phyloP scores from a whole-genome alignment of 2,329 filamentous ascomycete genomes.

The Canariomyces notabilis region DNA sequence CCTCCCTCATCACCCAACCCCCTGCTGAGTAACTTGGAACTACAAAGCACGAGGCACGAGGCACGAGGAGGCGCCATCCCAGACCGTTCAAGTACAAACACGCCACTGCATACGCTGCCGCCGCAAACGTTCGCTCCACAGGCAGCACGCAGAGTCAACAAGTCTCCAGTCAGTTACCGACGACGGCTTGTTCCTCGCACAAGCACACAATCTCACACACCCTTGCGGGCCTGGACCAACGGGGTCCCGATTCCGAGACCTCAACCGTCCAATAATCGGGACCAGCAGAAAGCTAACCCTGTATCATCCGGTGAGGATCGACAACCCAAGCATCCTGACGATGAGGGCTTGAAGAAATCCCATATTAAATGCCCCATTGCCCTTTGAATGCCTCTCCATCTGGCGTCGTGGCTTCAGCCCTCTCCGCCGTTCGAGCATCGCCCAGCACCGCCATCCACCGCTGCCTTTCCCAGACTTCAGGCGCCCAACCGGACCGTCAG shows the following conservation, averaged over 20 bases:
- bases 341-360: not conserved
- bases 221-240: conserved; percentile 13
- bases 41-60: conserved; percentile 18
- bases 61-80: conserved; percentile 15
- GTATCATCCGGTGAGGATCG: conserved; percentile 38
- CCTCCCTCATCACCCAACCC: conserved; percentile 1
- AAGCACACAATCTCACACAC: not conserved
- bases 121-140: not conserved
- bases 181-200: conserved; percentile 16
- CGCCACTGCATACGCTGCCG: too few relatives aligned
- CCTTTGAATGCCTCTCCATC: conserved; percentile 6
- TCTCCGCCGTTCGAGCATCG: conserved; percentile 1
- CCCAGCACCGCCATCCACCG: not conserved
- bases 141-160: not conserved
- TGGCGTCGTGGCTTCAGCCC: conserved; percentile 17
- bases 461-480: not conserved
- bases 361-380: conserved; percentile 6
- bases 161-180: not conserved
- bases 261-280: conserved; percentile 21
- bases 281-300: conserved; percentile 23
- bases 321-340: conserved; percentile 23
- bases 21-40: conserved; percentile 6
- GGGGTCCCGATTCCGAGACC: conserved; percentile 18
- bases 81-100: conserved; percentile 8
- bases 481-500: not conserved